Percentiles rank a stretch among this genome's conserved stretches.
Evolutionary conservation across 1,284 basidiomycete genomes (phyloP).

Genomic region (Paramarasmius palmivorus): DNA sequence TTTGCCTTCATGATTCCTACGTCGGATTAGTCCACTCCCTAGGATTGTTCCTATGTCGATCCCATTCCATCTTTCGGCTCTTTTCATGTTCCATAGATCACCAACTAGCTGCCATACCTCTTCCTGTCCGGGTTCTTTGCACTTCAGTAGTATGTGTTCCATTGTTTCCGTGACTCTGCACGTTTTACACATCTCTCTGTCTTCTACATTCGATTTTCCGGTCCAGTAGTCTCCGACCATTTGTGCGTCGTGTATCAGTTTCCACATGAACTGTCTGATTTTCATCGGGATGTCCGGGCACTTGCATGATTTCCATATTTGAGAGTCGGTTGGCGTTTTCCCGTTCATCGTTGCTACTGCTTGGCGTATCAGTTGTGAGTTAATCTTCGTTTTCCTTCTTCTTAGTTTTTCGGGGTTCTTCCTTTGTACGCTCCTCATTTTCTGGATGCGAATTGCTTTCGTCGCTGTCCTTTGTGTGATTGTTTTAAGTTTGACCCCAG

Average conservation of each 20-base stretch:
- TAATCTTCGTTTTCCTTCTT: no score
- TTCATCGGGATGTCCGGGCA: neutral
- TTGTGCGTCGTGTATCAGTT: neutral
- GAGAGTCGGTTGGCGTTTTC: no score
- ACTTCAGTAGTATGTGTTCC: neutral
- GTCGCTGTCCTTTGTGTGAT: no score
- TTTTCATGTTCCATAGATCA: neutral
- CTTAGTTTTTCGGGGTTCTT: no score
- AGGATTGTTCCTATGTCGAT: neutral
- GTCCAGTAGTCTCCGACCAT: neutral
- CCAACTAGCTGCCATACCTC: neutral
- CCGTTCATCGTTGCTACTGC: no score
- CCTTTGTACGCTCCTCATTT: no score
- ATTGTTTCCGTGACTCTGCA: neutral
- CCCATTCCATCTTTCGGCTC: no score
- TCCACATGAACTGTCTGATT: neutral
- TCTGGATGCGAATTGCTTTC: no score
- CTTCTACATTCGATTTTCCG: neutral
- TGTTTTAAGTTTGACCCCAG: no score
- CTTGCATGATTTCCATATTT: neutral
- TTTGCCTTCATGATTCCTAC: neutral
- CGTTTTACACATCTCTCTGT: neutral
- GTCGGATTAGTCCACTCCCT: constrained; percentile 10
- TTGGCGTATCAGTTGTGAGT: no score
- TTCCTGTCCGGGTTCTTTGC: neutral